phyloP scores from a whole-genome alignment of 2,329 filamentous ascomycete species.

The Fusarium sp. region DNA sequence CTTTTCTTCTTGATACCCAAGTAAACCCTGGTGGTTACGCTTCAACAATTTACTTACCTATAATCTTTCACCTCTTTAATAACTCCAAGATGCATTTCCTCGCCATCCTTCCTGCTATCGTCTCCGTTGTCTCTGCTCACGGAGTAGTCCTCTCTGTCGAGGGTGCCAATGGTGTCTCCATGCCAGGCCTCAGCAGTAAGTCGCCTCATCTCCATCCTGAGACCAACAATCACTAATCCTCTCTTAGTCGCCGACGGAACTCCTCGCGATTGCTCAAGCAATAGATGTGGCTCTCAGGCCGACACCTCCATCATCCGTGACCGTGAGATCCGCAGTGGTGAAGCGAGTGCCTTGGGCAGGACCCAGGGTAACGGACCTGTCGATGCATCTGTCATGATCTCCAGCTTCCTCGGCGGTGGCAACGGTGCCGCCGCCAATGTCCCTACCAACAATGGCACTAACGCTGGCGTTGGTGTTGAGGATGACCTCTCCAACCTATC shows the following conservation, averaged over 20 bases:
- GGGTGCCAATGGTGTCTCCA: conserved; percentile 71
- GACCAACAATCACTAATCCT: neutral
- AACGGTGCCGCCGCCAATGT: conserved; percentile 42
- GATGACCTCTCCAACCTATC: conserved; percentile 54
- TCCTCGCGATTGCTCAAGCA: conserved; percentile 73
- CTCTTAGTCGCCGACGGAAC: conserved; percentile 72
- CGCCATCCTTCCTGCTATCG: conserved; percentile 50
- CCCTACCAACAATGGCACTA: conserved; percentile 56
- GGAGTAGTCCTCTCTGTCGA: conserved; percentile 68
- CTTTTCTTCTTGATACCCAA: neutral
- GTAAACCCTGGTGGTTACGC: conserved; percentile 13
- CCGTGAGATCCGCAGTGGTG: conserved; percentile 66
- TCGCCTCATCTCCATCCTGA: neutral
- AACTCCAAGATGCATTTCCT: conserved; percentile 50
- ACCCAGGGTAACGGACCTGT: conserved; percentile 71
- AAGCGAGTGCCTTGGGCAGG: conserved; percentile 71
- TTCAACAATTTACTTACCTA: neutral
- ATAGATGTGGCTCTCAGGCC: conserved; percentile 73
- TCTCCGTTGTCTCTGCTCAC: conserved; percentile 67
- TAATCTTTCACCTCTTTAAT: neutral
- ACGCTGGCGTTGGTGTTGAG: conserved; percentile 58
- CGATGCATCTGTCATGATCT: conserved; percentile 67
- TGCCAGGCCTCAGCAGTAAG: conserved; percentile 66
- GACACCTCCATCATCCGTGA: conserved; percentile 78
- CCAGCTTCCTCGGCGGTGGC: conserved; percentile 68